Percentiles rank a stretch among this genome's conserved stretches.
Evolutionary conservation across 2,329 filamentous ascomycete genomes (phyloP).

Genomic region (Fusarium domesticum): DNA sequence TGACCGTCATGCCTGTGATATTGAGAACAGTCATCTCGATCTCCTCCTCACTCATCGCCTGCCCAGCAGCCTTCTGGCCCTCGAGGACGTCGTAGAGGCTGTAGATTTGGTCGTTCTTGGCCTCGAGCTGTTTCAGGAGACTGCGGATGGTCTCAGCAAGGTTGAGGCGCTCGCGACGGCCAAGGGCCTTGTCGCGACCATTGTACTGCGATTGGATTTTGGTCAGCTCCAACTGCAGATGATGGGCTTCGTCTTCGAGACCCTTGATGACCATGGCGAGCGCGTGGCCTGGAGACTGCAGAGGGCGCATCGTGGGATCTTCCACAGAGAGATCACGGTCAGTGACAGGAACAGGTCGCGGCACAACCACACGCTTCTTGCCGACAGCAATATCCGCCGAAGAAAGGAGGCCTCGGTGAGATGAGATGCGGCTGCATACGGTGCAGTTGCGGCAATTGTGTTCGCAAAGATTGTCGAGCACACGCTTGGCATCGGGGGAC

Average conservation of each 20-base stretch:
- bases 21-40: constrained; percentile 62
- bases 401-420: constrained; percentile 40
- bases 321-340: constrained; percentile 52
- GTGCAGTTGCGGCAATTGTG: constrained; percentile 57
- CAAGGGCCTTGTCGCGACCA: constrained; percentile 62
- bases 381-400: constrained; percentile 38
- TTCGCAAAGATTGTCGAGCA: constrained; percentile 52
- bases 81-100: constrained; percentile 80
- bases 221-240: constrained; percentile 69
- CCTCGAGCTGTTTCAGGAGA: constrained; percentile 62
- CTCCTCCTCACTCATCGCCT: constrained; percentile 60
- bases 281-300: constrained; percentile 67
- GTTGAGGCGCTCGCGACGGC: constrained; percentile 60
- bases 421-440: constrained; percentile 54
- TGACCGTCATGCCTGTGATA: constrained; percentile 47
- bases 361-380: constrained; percentile 60
- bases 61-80: constrained; percentile 66
- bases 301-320: constrained; percentile 60
- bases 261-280: constrained; percentile 81
- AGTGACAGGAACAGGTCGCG: constrained; percentile 65
- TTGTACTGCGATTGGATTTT: constrained; percentile 62
- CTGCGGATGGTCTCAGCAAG: constrained; percentile 60
- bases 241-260: constrained; percentile 73
- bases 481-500: constrained; percentile 50
- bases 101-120: constrained; percentile 78